phyloP scores from a whole-genome alignment of 108 stramenopile genomes.

The Cyclotella distinguenda region DNA sequence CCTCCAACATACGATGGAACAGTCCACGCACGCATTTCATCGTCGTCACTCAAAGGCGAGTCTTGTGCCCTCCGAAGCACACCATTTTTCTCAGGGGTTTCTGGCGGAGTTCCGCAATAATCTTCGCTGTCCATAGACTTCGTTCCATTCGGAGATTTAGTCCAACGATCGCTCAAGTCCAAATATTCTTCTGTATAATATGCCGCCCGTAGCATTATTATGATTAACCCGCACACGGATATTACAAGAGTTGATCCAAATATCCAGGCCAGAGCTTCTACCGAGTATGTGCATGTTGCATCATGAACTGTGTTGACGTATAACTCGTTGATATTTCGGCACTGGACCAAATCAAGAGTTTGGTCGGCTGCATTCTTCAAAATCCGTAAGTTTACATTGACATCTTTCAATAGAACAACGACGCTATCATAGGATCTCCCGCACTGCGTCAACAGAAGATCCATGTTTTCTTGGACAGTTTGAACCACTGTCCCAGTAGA shows the following conservation, averaged over 20 bases:
- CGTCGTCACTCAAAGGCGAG: no score
- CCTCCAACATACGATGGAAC: no score
- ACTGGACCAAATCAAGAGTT: slow-evolving; percentile 31
- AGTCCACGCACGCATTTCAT: no score
- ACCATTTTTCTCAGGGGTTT: no score
- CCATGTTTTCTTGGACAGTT: slow-evolving; percentile 19
- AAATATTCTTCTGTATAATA: slow-evolving; percentile 31
- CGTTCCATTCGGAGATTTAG: slow-evolving; percentile 10
- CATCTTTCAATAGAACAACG: slow-evolving; percentile 12
- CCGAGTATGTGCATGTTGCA: slow-evolving; percentile 46
- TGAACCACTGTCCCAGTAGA: slow-evolving; percentile 24
- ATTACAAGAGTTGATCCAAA: slow-evolving; percentile 41
- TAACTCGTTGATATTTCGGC: slow-evolving; percentile 35
- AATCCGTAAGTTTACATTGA: slow-evolving; percentile 25
- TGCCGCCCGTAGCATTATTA: slow-evolving; percentile 45
- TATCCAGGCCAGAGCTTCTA: slow-evolving; percentile 41
- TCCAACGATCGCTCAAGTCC: slow-evolving; percentile 18
- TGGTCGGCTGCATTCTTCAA: slow-evolving; percentile 12
- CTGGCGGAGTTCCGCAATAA: background rate
- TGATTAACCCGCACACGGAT: slow-evolving; percentile 45
- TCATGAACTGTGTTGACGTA: slow-evolving; percentile 48
- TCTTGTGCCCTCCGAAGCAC: no score
- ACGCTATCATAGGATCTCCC: slow-evolving; percentile 27
- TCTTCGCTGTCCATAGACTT: background rate
- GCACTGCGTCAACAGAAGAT: slow-evolving; percentile 25